Evolutionary conservation across 2,329 filamentous ascomycete species (phyloP).

Genomic region (Fusarium sp.): DNA sequence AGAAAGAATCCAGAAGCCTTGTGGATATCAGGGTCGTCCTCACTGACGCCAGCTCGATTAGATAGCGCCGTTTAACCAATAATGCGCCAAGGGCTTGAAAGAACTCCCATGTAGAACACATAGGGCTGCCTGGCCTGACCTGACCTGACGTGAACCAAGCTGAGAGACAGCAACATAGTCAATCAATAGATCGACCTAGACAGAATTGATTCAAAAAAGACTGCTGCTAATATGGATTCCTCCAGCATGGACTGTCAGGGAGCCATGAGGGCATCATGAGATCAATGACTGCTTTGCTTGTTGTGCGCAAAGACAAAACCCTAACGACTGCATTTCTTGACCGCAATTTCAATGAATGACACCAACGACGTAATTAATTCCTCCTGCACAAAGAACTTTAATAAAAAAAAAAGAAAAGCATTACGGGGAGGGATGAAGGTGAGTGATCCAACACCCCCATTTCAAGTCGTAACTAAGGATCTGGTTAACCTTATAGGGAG

Average conservation of each 20-base stretch:
- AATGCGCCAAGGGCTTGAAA: constrained; percentile 16
- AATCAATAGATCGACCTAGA: not conserved
- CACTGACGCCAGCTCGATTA: constrained; percentile 16
- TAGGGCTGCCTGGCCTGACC: constrained; percentile 11
- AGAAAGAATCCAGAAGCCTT: constrained; percentile 36
- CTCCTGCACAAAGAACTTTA: not conserved
- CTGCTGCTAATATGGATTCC: not conserved
- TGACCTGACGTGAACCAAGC: not conserved
- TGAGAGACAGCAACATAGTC: not conserved
- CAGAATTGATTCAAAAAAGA: not conserved
- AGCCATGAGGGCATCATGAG: constrained; percentile 7
- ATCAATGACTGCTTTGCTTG: not conserved
- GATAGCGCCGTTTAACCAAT: constrained; percentile 33
- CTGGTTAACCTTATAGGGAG: constrained; percentile 4
- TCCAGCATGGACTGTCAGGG: not conserved
- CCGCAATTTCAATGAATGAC: constrained; percentile 23
- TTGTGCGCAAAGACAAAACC: not conserved
- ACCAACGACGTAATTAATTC: constrained; percentile 4
- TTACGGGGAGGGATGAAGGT: constrained; percentile 1
- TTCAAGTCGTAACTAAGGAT: not conserved
- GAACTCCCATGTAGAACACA: not conserved
- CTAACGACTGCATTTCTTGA: constrained; percentile 3
- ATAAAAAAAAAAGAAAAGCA: constrained; percentile 1
- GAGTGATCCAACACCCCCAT: constrained; percentile 7
- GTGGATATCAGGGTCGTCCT: constrained; percentile 21